These are phyloP conservation scores for Batrachochytrium dendrobatidis DNA, from an alignment of 371 early-diverging fungal species.

Conservation along the genomic window DNA sequence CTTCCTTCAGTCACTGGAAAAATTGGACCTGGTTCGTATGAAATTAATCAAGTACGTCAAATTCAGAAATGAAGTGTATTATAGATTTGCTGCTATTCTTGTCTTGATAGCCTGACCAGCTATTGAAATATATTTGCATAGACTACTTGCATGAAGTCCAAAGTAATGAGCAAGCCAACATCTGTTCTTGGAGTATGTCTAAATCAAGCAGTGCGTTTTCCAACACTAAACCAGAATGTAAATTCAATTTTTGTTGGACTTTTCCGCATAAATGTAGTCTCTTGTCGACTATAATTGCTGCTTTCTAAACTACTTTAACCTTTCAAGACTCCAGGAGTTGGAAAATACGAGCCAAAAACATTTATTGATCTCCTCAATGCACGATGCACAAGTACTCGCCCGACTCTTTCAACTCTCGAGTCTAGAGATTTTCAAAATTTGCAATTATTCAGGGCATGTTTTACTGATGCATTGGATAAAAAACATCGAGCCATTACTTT, in stretches of 20 bases:
- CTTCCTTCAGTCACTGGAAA: constrained; percentile 21
- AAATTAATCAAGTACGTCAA: constrained; percentile 21
- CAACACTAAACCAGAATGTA: constrained; percentile 20
- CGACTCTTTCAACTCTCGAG: constrained; percentile 13
- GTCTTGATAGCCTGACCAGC: not conserved
- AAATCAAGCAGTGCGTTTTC: constrained; percentile 21
- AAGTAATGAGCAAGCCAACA: constrained; percentile 18
- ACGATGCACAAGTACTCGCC: constrained; percentile 8
- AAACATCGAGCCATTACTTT: too few species aligned
- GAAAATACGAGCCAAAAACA: constrained; percentile 23
- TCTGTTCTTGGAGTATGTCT: constrained; percentile 27
- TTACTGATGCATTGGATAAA: too few species aligned
- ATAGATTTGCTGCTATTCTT: not conserved
- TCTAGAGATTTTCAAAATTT: constrained; percentile 16
- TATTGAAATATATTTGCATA: not conserved
- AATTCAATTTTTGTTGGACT: not conserved
- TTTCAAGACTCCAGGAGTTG: constrained; percentile 27
- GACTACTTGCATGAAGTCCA: constrained; percentile 16
- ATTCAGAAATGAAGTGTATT: not conserved
- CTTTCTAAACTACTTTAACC: not conserved
- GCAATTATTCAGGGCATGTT: too few species aligned
- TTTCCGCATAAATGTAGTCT: not conserved
- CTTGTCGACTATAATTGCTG: not conserved
- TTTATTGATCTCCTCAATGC: constrained; percentile 24
- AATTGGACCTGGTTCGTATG: constrained; percentile 34